A percentile compares a stretch with the other conserved stretches of the same genome.
phyloP scores from a whole-genome alignment of 2,329 filamentous ascomycete genomes.

The Colletotrichum orchidophilum region DNA sequence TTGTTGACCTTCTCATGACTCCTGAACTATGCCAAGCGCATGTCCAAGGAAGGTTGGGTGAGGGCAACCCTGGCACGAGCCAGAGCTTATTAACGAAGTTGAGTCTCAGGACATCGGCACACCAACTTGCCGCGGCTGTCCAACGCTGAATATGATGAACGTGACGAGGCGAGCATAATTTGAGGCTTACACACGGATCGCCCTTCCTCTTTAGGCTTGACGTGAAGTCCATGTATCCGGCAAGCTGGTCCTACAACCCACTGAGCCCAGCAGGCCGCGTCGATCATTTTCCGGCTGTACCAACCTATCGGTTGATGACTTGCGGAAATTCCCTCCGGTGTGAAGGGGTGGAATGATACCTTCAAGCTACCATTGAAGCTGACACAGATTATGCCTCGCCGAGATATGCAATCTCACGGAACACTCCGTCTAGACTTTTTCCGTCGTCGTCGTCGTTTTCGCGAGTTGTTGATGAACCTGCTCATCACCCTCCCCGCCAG shows the following conservation, averaged over 20 bases:
- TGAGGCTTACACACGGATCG: not conserved
- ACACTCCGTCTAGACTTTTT: not conserved
- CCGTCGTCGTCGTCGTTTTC: not conserved
- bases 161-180: not conserved
- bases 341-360: not conserved
- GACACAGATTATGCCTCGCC: not conserved
- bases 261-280: not conserved
- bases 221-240: constrained; percentile 11
- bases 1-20: not conserved
- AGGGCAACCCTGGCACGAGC: not conserved
- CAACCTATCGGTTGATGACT: not conserved
- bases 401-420: not conserved
- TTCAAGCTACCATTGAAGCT: not conserved
- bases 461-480: not conserved
- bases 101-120: not conserved
- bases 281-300: not conserved
- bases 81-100: not conserved
- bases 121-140: not conserved
- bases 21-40: not conserved
- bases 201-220: constrained; percentile 3
- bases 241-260: not conserved
- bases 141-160: not conserved
- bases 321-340: not conserved
- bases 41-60: not conserved
- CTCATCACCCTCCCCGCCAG: not conserved